A percentile compares a stretch with the other conserved stretches of the same genome.
phyloP scores from a whole-genome alignment of 176 grass and related monocot genomes.

The Dendrocalamus sinicus region DNA sequence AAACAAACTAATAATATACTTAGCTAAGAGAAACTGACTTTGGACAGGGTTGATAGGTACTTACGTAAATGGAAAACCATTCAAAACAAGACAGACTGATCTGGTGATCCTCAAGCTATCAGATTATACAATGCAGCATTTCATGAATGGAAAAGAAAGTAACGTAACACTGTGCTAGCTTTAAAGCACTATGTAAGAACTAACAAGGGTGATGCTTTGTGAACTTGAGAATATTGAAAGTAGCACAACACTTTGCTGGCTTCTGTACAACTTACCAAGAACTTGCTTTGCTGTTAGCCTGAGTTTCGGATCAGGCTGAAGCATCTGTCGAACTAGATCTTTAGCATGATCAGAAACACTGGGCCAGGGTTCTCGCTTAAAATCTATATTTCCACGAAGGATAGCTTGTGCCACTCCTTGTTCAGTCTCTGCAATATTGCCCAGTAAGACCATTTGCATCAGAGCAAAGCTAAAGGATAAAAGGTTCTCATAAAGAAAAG shows the following conservation, averaged over 20 bases:
- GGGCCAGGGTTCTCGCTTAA: slow-evolving; percentile 97
- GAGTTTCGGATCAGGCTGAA: slow-evolving; percentile 91
- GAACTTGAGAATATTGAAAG: background rate
- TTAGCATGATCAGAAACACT: slow-evolving; percentile 97
- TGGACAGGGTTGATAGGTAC: background rate
- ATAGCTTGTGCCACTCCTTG: slow-evolving; percentile 99
- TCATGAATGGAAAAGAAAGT: background rate
- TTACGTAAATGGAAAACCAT: background rate
- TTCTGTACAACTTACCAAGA: slow-evolving; percentile 63
- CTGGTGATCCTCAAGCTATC: background rate
- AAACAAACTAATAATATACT: slow-evolving; percentile 12
- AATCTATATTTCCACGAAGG: slow-evolving; percentile 94
- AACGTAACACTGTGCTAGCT: background rate
- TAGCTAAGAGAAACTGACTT: background rate
- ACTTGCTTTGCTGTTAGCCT: slow-evolving; percentile 97
- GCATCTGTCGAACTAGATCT: slow-evolving; percentile 89
- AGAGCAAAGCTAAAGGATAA: slow-evolving; percentile 9
- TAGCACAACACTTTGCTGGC: background rate
- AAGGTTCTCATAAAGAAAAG: slow-evolving; percentile 24
- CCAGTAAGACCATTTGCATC: slow-evolving; percentile 34
- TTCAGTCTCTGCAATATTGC: slow-evolving; percentile 86
- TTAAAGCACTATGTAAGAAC: background rate
- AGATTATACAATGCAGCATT: background rate
- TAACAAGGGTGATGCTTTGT: background rate
- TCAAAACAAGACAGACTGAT: background rate